Percentiles rank a stretch among this genome's conserved stretches.
Conservation (phyloP, 169 alveolate genomes). For the Plasmodium yoelii region DNA sequence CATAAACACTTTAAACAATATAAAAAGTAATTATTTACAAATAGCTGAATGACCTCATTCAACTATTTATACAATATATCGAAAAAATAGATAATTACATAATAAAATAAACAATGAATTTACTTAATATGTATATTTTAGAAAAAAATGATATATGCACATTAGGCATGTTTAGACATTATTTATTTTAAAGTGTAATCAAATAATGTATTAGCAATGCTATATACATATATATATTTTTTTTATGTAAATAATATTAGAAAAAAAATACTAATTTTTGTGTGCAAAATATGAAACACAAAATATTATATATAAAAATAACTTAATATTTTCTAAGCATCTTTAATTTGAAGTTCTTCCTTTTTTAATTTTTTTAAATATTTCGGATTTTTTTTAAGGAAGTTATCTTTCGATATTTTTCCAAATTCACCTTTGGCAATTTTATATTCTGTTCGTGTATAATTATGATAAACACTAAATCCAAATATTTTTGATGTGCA, state of each 20-base stretch:
- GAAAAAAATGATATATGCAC: too few relatives aligned
- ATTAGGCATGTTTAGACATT: too few relatives aligned
- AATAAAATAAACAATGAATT: too few relatives aligned
- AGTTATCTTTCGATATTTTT: slow-evolving; percentile 43
- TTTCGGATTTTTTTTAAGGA: slow-evolving; percentile 70
- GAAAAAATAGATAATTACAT: too few relatives aligned
- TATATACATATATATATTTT: background rate
- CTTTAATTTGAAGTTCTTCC: slow-evolving; percentile 63
- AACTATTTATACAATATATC: too few relatives aligned
- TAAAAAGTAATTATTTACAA: too few relatives aligned
- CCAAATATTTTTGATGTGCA: slow-evolving; percentile 89
- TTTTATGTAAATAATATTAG: slow-evolving; percentile 9
- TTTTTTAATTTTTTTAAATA: slow-evolving; percentile 58
- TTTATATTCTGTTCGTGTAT: slow-evolving; percentile 74
- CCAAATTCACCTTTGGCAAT: slow-evolving; percentile 75
- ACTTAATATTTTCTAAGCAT: slow-evolving; percentile 7
- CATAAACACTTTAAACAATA: too few relatives aligned
- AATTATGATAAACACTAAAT: slow-evolving; percentile 82
- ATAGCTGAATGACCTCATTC: too few relatives aligned
- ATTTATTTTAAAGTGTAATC: slow-evolving; percentile 28
- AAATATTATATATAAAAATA: background rate
- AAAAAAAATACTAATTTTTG: slow-evolving; percentile 1
- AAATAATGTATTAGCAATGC: slow-evolving; percentile 22
- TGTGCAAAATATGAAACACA: background rate
- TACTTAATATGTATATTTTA: too few relatives aligned